A percentile compares a stretch with the other conserved stretches of the same genome.
Evolutionary conservation across 1,139 yeast genomes (phyloP).

Genomic region (Blastobotrys persicus): DNA sequence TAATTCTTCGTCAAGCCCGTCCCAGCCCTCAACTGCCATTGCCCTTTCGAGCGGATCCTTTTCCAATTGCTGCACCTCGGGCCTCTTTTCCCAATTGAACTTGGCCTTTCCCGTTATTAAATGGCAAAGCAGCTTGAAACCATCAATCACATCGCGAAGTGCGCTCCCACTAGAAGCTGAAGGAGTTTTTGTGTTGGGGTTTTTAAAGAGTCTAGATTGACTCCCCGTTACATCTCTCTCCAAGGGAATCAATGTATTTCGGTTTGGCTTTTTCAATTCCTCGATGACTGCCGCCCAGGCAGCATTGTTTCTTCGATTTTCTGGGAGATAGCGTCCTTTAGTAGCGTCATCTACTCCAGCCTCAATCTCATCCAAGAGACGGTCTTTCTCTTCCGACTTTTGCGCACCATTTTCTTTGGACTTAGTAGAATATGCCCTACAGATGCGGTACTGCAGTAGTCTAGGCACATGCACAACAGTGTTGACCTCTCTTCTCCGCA

Average conservation of each 20-base stretch:
- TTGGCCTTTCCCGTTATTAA: conserved; percentile 12
- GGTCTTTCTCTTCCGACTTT: neutral
- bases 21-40: conserved; percentile 23
- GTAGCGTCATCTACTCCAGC: conserved; percentile 5
- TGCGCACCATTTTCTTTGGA: neutral
- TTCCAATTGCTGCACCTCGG: neutral
- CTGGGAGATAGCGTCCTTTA: conserved; percentile 6
- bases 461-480: neutral
- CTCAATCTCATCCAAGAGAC: conserved; percentile 1
- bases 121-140: conserved; percentile 13
- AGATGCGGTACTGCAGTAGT: neutral
- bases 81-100: conserved; percentile 10
- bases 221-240: conserved; percentile 8
- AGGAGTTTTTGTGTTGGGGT: neutral
- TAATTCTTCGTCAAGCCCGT: conserved; percentile 24
- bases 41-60: conserved; percentile 17
- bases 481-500: neutral
- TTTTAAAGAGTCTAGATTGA: neutral
- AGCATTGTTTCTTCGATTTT: conserved; percentile 2
- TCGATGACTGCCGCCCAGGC: conserved; percentile 9
- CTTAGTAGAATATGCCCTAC: conserved; percentile 1
- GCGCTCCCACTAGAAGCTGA: neutral
- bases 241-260: conserved; percentile 15
- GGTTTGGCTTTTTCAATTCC: conserved; percentile 13
- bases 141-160: conserved; percentile 13